A percentile compares a stretch with the other conserved stretches of the same genome.
Evolutionary conservation across 495 filamentous ascomycete species (phyloP).

Genomic region (Podospora comata): DNA sequence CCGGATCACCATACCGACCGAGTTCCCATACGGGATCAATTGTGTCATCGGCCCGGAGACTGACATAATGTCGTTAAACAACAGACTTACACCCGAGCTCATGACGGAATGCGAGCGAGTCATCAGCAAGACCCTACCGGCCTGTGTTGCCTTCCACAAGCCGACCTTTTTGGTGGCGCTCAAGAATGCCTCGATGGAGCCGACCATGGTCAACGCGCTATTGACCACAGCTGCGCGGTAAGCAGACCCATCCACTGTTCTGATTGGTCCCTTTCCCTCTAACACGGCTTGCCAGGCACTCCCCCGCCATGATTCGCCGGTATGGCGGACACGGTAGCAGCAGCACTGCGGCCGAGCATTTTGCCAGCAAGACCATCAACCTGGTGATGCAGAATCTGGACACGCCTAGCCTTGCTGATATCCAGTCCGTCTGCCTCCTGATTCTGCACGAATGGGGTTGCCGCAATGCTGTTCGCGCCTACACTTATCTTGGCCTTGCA

Average conservation of each 20-base stretch:
- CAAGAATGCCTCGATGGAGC: constrained; percentile 45
- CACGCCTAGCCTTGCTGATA: constrained; percentile 48
- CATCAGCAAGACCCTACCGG: constrained; percentile 48
- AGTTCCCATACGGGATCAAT: not conserved
- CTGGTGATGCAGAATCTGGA: constrained; percentile 46
- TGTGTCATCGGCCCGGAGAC: constrained; percentile 2
- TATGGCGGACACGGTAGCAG: constrained; percentile 47
- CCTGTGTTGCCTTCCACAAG: constrained; percentile 53
- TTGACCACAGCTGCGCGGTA: constrained; percentile 50
- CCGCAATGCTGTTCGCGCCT: constrained; percentile 50
- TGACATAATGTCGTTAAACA: constrained; percentile 15
- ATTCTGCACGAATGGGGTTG: constrained; percentile 53
- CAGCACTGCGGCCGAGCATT: constrained; percentile 46
- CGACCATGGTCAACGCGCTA: constrained; percentile 47
- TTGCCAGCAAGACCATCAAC: constrained; percentile 47
- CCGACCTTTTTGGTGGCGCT: constrained; percentile 50
- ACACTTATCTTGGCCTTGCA: constrained; percentile 51
- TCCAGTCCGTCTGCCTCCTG: constrained; percentile 50
- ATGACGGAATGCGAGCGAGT: constrained; percentile 50
- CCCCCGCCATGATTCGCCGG: constrained; percentile 47
- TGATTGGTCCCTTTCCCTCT: constrained; percentile 11
- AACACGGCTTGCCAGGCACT: constrained; percentile 35
- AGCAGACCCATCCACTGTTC: constrained; percentile 11
- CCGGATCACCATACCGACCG: not conserved
- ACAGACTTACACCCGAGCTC: constrained; percentile 48